phyloP scores from a whole-genome alignment of 169 alveolate species.

The Cyclospora cayetanensis region DNA sequence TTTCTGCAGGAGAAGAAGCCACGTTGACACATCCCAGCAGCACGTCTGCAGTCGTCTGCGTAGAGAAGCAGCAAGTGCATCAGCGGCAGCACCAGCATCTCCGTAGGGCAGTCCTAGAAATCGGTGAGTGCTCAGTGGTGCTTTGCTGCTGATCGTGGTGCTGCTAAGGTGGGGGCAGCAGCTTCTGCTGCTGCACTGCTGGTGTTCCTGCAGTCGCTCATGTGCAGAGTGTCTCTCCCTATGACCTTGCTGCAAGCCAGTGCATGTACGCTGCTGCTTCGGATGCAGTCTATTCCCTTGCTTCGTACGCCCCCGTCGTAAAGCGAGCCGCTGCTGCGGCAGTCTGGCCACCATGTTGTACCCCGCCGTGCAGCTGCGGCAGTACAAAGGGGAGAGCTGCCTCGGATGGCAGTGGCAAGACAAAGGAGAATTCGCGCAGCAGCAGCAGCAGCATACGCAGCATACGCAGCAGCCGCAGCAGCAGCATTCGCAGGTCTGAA shows the following conservation, averaged over 20 bases:
- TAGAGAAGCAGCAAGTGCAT: slow-evolving; percentile 2
- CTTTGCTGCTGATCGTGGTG: not conserved
- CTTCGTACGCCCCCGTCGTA: not conserved
- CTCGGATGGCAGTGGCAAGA: not conserved
- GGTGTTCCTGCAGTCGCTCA: no score
- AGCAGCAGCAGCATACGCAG: not conserved
- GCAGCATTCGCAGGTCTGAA: not conserved
- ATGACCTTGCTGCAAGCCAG: no score
- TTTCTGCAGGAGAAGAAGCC: no score
- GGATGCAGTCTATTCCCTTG: not conserved
- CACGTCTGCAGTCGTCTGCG: no score
- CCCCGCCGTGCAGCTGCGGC: not conserved
- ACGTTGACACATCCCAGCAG: no score
- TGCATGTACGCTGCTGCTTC: no score
- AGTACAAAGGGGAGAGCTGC: not conserved
- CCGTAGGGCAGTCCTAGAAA: not conserved
- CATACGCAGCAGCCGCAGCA: not conserved
- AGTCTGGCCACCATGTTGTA: no score
- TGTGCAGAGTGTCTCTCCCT: no score
- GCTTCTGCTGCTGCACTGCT: not conserved
- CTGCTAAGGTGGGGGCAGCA: not conserved
- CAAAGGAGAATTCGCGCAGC: not conserved
- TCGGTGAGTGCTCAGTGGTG: not conserved
- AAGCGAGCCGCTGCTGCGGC: not conserved
- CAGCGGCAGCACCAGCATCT: not conserved